Conservation (phyloP, 768 basidiomycete genomes). For the Boletellus emodensis region DNA sequence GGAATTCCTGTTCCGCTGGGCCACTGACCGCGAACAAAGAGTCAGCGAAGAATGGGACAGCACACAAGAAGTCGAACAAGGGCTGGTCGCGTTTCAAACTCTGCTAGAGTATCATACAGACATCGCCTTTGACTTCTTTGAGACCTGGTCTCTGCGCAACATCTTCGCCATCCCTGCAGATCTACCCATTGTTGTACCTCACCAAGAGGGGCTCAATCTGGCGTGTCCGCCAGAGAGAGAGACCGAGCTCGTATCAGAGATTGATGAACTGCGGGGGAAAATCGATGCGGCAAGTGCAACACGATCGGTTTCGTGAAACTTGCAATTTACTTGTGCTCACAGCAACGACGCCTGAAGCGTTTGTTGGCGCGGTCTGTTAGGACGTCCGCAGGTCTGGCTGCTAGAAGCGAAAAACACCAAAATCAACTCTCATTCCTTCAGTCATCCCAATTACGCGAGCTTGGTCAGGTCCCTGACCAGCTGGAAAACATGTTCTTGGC, state of each 20-base stretch:
- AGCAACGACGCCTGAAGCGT: conserved; percentile 68
- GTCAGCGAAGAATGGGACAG: conserved; percentile 50
- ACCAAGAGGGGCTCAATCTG: conserved; percentile 71
- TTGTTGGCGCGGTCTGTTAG: conserved; percentile 52
- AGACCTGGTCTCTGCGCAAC: conserved; percentile 85
- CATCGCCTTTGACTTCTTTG: conserved; percentile 88
- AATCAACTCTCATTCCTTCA: conserved; percentile 43
- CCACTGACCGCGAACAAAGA: conserved; percentile 54
- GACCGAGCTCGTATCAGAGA: conserved; percentile 58
- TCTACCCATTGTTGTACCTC: conserved; percentile 68
- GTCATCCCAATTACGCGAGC: conserved; percentile 36
- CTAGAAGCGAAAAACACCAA: conserved; percentile 43
- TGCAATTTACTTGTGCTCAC: conserved; percentile 10
- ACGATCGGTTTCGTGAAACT: neutral
- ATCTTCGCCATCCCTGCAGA: conserved; percentile 75
- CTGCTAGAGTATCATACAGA: conserved; percentile 86
- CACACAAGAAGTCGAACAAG: conserved; percentile 71
- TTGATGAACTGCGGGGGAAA: conserved; percentile 61
- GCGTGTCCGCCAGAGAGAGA: conserved; percentile 54
- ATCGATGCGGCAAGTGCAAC: conserved; percentile 61
- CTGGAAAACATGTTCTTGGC: conserved; percentile 43
- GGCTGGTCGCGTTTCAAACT: conserved; percentile 82
- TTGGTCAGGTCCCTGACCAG: conserved; percentile 39
- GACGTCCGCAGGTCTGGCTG: conserved; percentile 42
- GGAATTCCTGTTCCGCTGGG: conserved; percentile 70